phyloP scores from a whole-genome alignment of 371 early-diverging fungal species.

The Chytridiales sp. region DNA sequence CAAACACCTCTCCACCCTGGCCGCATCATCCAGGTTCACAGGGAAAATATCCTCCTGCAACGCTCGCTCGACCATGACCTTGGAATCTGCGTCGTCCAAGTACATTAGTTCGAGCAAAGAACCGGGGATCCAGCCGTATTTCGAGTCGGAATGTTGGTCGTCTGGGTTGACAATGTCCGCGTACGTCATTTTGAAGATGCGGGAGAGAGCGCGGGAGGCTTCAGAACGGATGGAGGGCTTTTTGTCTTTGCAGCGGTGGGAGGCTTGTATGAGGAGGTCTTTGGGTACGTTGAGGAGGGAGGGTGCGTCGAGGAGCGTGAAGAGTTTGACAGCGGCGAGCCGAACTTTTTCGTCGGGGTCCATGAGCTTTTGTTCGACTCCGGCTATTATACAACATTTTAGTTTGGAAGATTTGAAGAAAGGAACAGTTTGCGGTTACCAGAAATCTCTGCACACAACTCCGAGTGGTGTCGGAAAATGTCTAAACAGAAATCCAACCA shows the following conservation, averaged over 20 bases:
- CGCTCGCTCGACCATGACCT: conserved; percentile 63
- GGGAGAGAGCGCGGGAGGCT: conserved; percentile 71
- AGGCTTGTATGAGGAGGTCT: conserved; percentile 62
- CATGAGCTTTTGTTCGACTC: conserved; percentile 68
- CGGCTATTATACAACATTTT: conserved; percentile 38
- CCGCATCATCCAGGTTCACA: conserved; percentile 48
- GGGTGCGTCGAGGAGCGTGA: conserved; percentile 63
- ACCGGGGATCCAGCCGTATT: conserved; percentile 83
- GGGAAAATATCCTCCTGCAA: conserved; percentile 61
- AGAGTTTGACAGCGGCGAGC: conserved; percentile 63
- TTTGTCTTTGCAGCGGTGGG: conserved; percentile 83
- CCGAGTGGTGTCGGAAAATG: conserved; percentile 68
- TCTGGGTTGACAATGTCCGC: conserved; percentile 50
- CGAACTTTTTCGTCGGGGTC: conserved; percentile 96
- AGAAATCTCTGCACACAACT: conserved; percentile 65
- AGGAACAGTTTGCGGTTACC: conserved; percentile 40
- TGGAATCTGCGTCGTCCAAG: conserved; percentile 70
- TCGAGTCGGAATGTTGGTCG: conserved; percentile 25
- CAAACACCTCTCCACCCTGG: conserved; percentile 61
- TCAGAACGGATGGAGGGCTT: conserved; percentile 68
- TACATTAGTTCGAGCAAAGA: conserved; percentile 73
- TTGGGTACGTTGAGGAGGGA: conserved; percentile 57
- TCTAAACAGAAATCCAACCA: conserved; percentile 72
- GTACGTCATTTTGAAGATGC: conserved; percentile 69
- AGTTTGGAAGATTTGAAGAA: conserved; percentile 5